Base-by-base conservation (phyloP, 1,284 basidiomycete species). In the Fomitopsis betulina region DNA sequence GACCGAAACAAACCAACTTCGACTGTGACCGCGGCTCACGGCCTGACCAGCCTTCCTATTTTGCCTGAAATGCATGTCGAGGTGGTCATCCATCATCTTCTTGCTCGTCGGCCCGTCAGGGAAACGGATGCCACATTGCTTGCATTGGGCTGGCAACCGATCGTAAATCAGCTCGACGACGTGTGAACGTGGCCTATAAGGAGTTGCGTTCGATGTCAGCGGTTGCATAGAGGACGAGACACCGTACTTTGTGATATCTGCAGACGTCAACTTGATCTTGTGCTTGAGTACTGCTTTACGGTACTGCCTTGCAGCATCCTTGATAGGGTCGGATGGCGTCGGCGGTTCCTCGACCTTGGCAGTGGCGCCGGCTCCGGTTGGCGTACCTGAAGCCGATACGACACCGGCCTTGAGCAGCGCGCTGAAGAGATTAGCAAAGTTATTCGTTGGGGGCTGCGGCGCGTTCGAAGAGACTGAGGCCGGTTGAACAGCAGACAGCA, bases 61-160 rank as follows among this genome's bases (percentile, higher is more conserved):
- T 68, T 97, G 91, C 65, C 89, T 84, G 76, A 98, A 98, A 74
- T 99, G 97, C 90, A 94, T 93, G 72, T 99, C 97, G 65, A 99
- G 81, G 70, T 99, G 97, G 56, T 89, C 84, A 66, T 97, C 87
- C 78, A 96, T 83, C 27, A 80, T 80, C 69, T 86, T 87, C 74
- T 90, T 93, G 62, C 93, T 93, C 53, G 77, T 69, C 27, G 75
- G 69, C 40, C 83, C 85, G 63, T 91, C 87, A 47, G 88, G 78
- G 72, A 96, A 98, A 55, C 97, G 87, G 61, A 93, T 77, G 10
- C 91, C 93, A 76, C 96, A 99, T 70, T 98, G 96, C 73, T 91
- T 94, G 79, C 96, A 99, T 74, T 94, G 91, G 23, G 85, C 77
- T 10, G 90, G 82, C 23, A 96, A 79, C 59, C 84, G 84, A 59